phyloP scores from a whole-genome alignment of 169 alveolate genomes.

The Cryptosporidium canis region DNA sequence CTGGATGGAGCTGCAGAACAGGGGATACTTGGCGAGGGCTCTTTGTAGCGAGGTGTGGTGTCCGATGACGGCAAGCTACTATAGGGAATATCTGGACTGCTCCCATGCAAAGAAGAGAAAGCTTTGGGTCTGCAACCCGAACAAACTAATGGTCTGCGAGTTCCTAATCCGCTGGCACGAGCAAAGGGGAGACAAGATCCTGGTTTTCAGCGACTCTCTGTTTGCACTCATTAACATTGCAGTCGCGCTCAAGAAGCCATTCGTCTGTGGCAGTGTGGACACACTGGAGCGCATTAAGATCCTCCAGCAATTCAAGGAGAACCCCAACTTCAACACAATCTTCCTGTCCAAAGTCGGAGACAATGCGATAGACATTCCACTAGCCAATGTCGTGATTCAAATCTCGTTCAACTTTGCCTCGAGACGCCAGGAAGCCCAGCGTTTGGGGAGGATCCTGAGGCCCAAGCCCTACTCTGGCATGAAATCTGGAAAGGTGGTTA shows the following conservation, averaged over 20 bases:
- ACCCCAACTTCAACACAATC: slow-evolving; percentile 88
- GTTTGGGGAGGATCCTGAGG: slow-evolving; percentile 99
- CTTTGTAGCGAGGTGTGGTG: slow-evolving; percentile 98
- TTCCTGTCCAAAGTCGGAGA: slow-evolving; percentile 99
- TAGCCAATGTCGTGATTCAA: slow-evolving; percentile 99
- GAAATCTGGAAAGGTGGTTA: not conserved
- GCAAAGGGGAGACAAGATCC: slow-evolving; percentile 95
- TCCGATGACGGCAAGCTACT: slow-evolving; percentile 97
- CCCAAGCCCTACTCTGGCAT: slow-evolving; percentile 88
- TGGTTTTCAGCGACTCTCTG: slow-evolving; percentile 97
- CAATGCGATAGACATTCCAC: slow-evolving; percentile 98
- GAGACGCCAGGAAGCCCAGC: slow-evolving; percentile 98
- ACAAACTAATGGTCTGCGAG: slow-evolving; percentile 94
- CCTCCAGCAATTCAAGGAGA: slow-evolving; percentile 90
- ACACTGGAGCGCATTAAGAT: slow-evolving; percentile 91
- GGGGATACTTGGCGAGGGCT: slow-evolving; percentile 97
- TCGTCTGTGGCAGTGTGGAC: slow-evolving; percentile 90
- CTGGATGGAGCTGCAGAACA: slow-evolving; percentile 97
- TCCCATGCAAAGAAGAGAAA: slow-evolving; percentile 88
- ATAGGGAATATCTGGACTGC: slow-evolving; percentile 90
- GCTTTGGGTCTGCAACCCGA: slow-evolving; percentile 97
- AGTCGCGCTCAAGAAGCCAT: slow-evolving; percentile 88
- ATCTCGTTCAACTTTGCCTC: slow-evolving; percentile 97
- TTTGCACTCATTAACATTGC: slow-evolving; percentile 93
- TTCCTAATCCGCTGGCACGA: slow-evolving; percentile 95